Base-by-base conservation (phyloP, 805 yeast genomes). In the Yarrowia osloensis region DNA sequence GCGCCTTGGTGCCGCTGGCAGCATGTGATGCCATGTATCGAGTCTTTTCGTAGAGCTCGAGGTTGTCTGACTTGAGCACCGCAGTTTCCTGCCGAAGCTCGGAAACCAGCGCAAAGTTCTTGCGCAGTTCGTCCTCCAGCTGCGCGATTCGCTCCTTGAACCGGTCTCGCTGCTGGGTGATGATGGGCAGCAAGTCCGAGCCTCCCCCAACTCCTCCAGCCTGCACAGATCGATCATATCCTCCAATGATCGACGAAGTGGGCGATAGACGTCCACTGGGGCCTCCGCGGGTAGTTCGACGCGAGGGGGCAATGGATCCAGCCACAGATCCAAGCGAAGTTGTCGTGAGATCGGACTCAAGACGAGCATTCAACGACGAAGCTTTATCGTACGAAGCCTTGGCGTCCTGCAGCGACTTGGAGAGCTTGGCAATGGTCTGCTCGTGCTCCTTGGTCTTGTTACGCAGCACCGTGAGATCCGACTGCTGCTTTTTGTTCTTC, bases 101-200 rank as follows among this genome's bases (percentile, higher is more conserved):
- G 42, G 80, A 81, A 29, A 88, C 81, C 44, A 81, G 80, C 22
- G 78, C 75, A 63, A 81, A 81, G 69, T 84, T 86, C 70, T 84
- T 85, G 75, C 89, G 86, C 42, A 88, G 73, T 72, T 91, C 96
- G 67, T 89, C 89, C 75, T 94, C 98, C 66, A 95, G 81, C 74
- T 91, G 97, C 67, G 84, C 85, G 73, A 89, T 91, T 66, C 91
- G 83, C n/a, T 85, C 83, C 72, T 96, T 86, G 81, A 93, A 92
- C 70, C 99, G 81, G 76, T 94, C 99, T 75, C 99, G 86, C 79
- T 94, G 99, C 74, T 94, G 93, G 15, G 97, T 92, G 31, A 95
- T 86, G 65, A 94, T 91, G 0, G 96, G 96, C 62, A 94, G 77
- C 31, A 93, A 4, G 86, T 83, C 13, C 8, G 73, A 70, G n/a